Conservation (phyloP, 179 eudicot genomes). For the Beta macrorhiza region DNA sequence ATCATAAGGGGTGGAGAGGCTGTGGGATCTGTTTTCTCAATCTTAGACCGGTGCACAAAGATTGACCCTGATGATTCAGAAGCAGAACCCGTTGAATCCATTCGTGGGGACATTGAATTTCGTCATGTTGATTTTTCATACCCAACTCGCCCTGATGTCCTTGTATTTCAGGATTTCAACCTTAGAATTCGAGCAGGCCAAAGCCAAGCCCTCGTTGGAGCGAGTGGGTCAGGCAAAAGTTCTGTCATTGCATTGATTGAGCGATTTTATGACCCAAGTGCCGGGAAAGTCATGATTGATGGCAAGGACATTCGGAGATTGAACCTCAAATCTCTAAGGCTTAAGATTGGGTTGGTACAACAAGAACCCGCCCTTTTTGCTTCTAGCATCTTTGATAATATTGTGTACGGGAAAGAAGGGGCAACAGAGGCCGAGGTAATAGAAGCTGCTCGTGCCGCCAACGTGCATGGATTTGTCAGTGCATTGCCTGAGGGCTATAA, state of each 20-base stretch:
- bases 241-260: slow-evolving; percentile 82
- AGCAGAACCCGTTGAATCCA: slow-evolving; percentile 64
- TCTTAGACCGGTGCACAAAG: slow-evolving; percentile 71
- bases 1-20: slow-evolving; percentile 93
- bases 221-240: slow-evolving; percentile 97
- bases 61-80: slow-evolving; percentile 90
- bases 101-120: slow-evolving; percentile 88
- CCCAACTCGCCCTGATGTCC: slow-evolving; percentile 79
- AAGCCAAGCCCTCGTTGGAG: slow-evolving; percentile 95
- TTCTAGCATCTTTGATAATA: slow-evolving; percentile 83
- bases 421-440: slow-evolving; percentile 90
- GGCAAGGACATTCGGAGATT: slow-evolving; percentile 81
- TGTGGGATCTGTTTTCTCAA: slow-evolving; percentile 79
- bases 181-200: slow-evolving; percentile 92
- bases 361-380: slow-evolving; percentile 97
- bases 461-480: slow-evolving; percentile 83
- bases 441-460: slow-evolving; percentile 88
- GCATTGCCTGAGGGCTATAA: slow-evolving; percentile 90
- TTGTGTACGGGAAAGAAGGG: slow-evolving; percentile 91
- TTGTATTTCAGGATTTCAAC: slow-evolving; percentile 76
- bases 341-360: slow-evolving; percentile 78
- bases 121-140: slow-evolving; percentile 89
- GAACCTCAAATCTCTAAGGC: slow-evolving; percentile 73
- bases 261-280: slow-evolving; percentile 80
- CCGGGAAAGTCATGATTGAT: slow-evolving; percentile 91